Evolutionary conservation across 2,329 filamentous ascomycete genomes (phyloP).

Genomic region (Pestalotiopsis sp.): DNA sequence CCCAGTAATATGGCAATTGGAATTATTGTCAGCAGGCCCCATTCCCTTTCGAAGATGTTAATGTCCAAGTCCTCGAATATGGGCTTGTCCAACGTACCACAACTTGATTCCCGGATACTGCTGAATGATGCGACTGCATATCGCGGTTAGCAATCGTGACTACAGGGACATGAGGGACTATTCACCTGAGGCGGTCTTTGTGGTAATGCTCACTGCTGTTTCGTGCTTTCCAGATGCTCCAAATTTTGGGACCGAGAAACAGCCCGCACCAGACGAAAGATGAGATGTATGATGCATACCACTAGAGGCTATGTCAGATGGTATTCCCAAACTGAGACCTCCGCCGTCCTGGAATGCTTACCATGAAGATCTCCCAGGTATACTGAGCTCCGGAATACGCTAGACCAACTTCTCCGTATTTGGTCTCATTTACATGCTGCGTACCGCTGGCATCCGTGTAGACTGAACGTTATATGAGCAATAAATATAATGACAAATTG

Average conservation of each 20-base stretch:
- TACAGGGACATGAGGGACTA: not conserved
- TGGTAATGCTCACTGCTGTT: not conserved
- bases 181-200: slow-evolving; percentile 7
- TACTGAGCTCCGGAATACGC: slow-evolving; percentile 59
- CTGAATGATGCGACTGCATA: slow-evolving; percentile 5
- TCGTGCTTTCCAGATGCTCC: slow-evolving; percentile 7
- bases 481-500: not conserved
- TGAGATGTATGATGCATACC: slow-evolving; percentile 57
- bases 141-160: not conserved
- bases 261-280: slow-evolving; percentile 59
- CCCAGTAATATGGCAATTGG: slow-evolving; percentile 37
- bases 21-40: not conserved
- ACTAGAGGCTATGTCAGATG: not conserved
- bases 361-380: slow-evolving; percentile 54
- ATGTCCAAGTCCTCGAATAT: not conserved
- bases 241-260: slow-evolving; percentile 1
- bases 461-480: not conserved
- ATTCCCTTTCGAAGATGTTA: not conserved
- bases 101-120: slow-evolving; percentile 1
- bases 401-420: slow-evolving; percentile 48
- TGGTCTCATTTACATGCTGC: slow-evolving; percentile 40
- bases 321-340: not conserved
- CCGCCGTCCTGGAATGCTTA: not conserved
- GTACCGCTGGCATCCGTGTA: slow-evolving; percentile 6
- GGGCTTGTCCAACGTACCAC: not conserved